Conservation (phyloP, 148 eudicot species). For the Fagopyrum tataricum region DNA sequence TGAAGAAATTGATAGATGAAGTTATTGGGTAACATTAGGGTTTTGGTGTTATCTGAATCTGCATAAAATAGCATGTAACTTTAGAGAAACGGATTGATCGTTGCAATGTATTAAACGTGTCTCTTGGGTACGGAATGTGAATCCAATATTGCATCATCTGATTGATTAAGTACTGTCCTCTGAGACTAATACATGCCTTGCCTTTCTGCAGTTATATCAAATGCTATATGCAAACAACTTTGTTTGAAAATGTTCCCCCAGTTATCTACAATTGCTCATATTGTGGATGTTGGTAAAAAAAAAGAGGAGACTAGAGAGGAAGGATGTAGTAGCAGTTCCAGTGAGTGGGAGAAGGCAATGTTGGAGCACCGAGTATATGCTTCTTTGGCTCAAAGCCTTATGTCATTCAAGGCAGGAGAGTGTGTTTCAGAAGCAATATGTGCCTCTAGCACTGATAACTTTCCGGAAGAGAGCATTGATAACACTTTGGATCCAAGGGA, state of each 20-base stretch:
- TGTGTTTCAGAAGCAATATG: constrained; percentile 53
- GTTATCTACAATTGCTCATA: constrained; percentile 33
- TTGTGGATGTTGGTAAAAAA: constrained; percentile 21
- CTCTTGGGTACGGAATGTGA: not conserved
- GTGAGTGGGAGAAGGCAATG: constrained; percentile 32
- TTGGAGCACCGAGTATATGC: constrained; percentile 52
- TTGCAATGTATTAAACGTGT: not conserved
- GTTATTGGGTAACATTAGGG: not conserved
- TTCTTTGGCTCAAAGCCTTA: constrained; percentile 45
- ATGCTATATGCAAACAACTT: constrained; percentile 59
- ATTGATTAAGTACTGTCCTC: not conserved
- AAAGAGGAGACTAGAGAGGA: constrained; percentile 19
- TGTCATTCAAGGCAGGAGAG: constrained; percentile 31
- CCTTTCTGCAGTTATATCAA: constrained; percentile 49
- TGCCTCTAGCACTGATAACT: constrained; percentile 90
- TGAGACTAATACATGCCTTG: constrained; percentile 6
- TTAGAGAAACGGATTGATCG: not conserved
- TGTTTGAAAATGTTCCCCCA: constrained; percentile 59
- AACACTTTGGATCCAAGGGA: constrained; percentile 70
- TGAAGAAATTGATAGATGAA: not conserved
- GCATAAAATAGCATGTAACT: not conserved
- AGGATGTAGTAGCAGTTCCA: constrained; percentile 37
- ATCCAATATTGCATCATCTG: not conserved
- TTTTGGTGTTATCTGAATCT: not conserved
- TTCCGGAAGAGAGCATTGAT: constrained; percentile 57